Evolutionary conservation across 179 eudicot species (phyloP), one percentile per base, ranked within the genome.

Genomic region (Sideroxylon spinosum): DNA sequence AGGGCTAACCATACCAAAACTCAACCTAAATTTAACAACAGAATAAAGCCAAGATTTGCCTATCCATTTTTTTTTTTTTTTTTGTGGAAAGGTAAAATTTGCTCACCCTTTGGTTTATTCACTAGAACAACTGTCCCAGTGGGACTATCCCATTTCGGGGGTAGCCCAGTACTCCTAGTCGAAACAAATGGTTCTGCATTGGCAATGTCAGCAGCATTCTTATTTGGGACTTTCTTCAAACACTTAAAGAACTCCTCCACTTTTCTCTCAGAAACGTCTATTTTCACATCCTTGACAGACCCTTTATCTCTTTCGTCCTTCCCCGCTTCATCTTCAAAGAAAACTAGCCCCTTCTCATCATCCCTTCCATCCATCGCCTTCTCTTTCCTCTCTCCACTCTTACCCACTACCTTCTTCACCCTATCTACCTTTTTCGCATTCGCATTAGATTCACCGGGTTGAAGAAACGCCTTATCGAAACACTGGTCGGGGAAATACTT

Each of bases 401-500:
- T 68, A 32, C 32, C 57, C 65, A 67, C 61, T 23, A 63, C 70
- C 79, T 64, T 78, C 71, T 61, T 76, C 82, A 26, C 79, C 57
- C 68, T 79, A 64, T 66, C 76, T 53, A 74, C 14, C 60, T 75
- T n/a, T n/a, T n/a, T 44, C 25, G n/a, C 67, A 12, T 78, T 86
- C 79, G 29, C 65, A 79, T 82, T 87, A 14, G 82, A 66, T 29
- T 88, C 78, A 64, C 95, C 95, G 0, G 98, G 92, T 26, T 90
- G 89, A 20, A 93, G 78, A 87, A 95, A 95, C 0, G 99, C 99
- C 86, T 93, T 93, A 75, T 95, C 98, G 46, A 95, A 90, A 78
- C 95, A 81, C 82, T 95, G 95, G 77, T 90, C 92, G 70, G 99
- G 99, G 53, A 89, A 95, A 79, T 89, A 95, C 90, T 95, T 95